phyloP scores from a whole-genome alignment of 2,329 filamentous ascomycete species.

The Talaromyces sp. region DNA sequence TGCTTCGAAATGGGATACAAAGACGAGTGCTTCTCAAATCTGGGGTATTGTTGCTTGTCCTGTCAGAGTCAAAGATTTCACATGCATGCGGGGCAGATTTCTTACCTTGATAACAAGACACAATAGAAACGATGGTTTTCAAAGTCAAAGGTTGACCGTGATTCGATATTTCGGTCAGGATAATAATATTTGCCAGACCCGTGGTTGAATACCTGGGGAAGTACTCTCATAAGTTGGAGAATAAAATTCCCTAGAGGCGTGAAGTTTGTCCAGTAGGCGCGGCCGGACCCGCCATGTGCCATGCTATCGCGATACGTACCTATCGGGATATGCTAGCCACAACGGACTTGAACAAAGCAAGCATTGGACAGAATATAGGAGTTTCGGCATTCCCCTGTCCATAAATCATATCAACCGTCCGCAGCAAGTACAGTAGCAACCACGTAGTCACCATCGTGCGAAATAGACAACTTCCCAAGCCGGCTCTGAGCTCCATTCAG shows the following conservation, averaged over 20 bases:
- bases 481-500: slow-evolving; percentile 39
- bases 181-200: not conserved
- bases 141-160: not conserved
- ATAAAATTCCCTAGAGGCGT: not conserved
- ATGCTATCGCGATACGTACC: not conserved
- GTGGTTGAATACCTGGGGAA: not conserved
- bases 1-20: not conserved
- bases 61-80: not conserved
- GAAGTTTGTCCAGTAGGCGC: not conserved
- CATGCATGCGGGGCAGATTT: slow-evolving; percentile 4
- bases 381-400: no score
- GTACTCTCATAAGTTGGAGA: not conserved
- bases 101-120: not conserved
- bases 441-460: slow-evolving; percentile 82
- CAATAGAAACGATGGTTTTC: not conserved
- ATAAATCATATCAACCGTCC: slow-evolving; percentile 11
- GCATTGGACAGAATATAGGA: not conserved
- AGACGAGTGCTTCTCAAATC: not conserved
- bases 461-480: slow-evolving; percentile 72
- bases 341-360: not conserved
- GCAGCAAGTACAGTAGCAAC: slow-evolving; percentile 44
- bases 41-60: not conserved
- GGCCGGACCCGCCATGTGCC: slow-evolving; percentile 13
- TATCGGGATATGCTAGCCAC: not conserved
- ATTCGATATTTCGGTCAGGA: not conserved